A percentile compares a stretch with the other conserved stretches of the same genome.
phyloP scores from a whole-genome alignment of 305 asterid species.

The Fraxinus dipetala region DNA sequence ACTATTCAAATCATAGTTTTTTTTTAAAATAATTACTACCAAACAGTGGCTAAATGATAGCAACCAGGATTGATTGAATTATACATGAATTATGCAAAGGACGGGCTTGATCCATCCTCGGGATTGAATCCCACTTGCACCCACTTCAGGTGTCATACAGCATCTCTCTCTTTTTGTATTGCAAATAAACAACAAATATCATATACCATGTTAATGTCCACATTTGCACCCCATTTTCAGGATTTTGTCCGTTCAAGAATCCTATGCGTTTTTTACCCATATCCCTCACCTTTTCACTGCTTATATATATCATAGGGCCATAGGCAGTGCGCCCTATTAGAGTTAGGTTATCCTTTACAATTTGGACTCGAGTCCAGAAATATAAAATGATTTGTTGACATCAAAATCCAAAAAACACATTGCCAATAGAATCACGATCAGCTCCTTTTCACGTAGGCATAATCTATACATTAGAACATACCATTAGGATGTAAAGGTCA shows the following conservation, averaged over 20 bases:
- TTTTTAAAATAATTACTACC: too few species aligned
- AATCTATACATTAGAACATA: neutral
- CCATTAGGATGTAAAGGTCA: neutral
- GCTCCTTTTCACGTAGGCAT: neutral
- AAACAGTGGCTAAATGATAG: too few species aligned
- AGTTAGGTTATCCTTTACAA: too few species aligned
- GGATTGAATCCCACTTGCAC: slow-evolving; percentile 54
- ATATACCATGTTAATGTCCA: slow-evolving; percentile 30
- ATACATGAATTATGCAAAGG: neutral
- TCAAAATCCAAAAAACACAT: too few species aligned
- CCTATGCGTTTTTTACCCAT: slow-evolving; percentile 26
- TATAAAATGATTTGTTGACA: too few species aligned
- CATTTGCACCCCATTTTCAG: slow-evolving; percentile 26
- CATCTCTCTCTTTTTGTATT: slow-evolving; percentile 39
- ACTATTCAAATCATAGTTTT: too few species aligned
- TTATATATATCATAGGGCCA: neutral
- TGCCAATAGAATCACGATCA: too few species aligned
- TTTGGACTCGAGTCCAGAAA: too few species aligned
- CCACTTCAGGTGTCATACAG: slow-evolving; percentile 41
- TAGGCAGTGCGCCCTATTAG: neutral
- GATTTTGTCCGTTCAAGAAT: slow-evolving; percentile 26
- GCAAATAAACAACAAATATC: slow-evolving; percentile 25
- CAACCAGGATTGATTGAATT: neutral
- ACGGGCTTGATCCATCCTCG: slow-evolving; percentile 28
- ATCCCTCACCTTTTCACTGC: neutral